Evolutionary conservation across 768 basidiomycete species (phyloP).

Genomic region (Ramaria sp.): DNA sequence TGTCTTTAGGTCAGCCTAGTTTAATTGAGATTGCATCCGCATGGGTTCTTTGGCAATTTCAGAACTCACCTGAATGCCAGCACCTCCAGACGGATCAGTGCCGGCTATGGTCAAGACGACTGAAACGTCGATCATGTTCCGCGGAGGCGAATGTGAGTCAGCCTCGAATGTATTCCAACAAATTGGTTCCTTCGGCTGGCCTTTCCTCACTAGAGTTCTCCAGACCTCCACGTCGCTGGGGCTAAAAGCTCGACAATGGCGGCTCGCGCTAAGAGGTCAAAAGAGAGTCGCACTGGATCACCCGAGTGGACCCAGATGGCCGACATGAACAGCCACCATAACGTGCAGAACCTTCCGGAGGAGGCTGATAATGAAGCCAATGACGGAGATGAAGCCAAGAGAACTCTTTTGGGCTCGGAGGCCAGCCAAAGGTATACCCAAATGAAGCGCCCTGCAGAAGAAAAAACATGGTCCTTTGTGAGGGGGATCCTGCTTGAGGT

Average conservation of each 20-base stretch:
- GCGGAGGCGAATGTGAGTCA: too few species aligned
- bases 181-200: too few species aligned
- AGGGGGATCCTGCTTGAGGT: constrained; percentile 61
- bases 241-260: too few species aligned
- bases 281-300: too few species aligned
- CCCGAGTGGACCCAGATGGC: neutral
- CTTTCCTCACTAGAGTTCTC: too few species aligned
- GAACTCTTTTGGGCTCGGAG: neutral
- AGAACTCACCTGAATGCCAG: constrained; percentile 69
- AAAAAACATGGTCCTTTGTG: constrained; percentile 1
- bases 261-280: too few species aligned
- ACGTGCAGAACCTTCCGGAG: neutral
- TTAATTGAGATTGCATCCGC: neutral
- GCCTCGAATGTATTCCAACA: too few species aligned
- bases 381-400: neutral
- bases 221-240: too few species aligned
- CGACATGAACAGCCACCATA: neutral
- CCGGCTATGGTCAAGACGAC: constrained; percentile 66
- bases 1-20: constrained; percentile 77
- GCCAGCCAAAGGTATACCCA: neutral
- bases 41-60: neutral
- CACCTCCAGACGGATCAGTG: constrained; percentile 76
- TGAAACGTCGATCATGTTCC: constrained; percentile 11
- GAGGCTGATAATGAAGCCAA: neutral
- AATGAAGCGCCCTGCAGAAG: neutral